Base-by-base conservation (phyloP, 208 protist genomes). In the Acanthamoeba sp. region DNA sequence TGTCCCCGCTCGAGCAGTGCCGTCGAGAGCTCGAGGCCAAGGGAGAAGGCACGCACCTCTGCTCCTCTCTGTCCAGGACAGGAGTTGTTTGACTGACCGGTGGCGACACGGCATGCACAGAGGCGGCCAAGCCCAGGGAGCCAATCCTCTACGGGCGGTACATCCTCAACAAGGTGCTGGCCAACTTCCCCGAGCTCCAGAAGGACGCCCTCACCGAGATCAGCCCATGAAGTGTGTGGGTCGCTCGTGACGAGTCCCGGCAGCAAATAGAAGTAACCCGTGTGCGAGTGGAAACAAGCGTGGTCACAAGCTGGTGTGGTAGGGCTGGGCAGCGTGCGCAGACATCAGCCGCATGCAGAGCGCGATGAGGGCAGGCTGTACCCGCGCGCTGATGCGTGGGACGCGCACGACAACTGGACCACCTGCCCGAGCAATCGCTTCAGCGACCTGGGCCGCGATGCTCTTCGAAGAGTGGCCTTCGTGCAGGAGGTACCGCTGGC, bases 131-230 rank as follows among this genome's bases (percentile, higher is more conserved):
- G 62, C 62, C 62, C 62, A 36, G 62, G n/a, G 62, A 69, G 62
- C 62, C 62, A 29, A 69, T 69, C 62, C 62, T 69, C n/a, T 69
- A 69, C 29, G 62, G 62, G 12, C 62, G 62, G 29, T 36, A 69
- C 62, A 69, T 69, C n/a, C 62, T 69, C 9, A 69, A 69, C 62
- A 69, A 69, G 29, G 62, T 69, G 29, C 62, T 69, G 62, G 62
- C 62, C 62, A 69, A 69, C 62, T 69, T 69, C 29, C 62, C 62
- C 62, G 62, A 69, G 10, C 62, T 69, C n/a, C 62, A 69, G 62
- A 69, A 69, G 62, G 62, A 69, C 62, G 62, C 62, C 62, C 62
- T 69, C 62, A 69, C 62, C 62, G 62, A 36, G 62, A 69, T 69
- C 24, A 69, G 29, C 62, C 29, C 62, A 20, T 69, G 62, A 69